phyloP scores from a whole-genome alignment of 768 basidiomycete species.

The Lactarius evosmus region DNA sequence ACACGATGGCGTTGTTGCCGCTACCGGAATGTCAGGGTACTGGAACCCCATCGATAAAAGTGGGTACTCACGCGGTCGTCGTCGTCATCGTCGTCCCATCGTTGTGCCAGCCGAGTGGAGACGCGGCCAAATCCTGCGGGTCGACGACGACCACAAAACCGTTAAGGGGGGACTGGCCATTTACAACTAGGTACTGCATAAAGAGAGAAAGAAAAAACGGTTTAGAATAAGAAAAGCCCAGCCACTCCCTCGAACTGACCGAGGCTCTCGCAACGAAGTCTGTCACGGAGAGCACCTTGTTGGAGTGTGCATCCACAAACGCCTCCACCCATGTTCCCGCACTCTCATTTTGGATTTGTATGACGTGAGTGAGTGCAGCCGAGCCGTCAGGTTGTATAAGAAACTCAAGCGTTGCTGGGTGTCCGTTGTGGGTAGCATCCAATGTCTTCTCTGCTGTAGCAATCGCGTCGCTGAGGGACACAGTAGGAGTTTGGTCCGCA shows the following conservation, averaged over 20 bases:
- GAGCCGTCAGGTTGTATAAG: conserved; percentile 41
- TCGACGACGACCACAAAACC: conserved; percentile 49
- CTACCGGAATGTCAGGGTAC: conserved; percentile 12
- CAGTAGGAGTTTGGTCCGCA: conserved; percentile 37
- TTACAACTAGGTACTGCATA: conserved; percentile 44
- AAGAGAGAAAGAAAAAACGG: not conserved
- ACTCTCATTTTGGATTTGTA: conserved; percentile 44
- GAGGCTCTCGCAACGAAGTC: conserved; percentile 50
- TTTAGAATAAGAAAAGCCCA: not conserved
- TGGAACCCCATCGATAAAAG: not conserved
- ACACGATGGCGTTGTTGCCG: conserved; percentile 42
- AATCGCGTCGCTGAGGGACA: conserved; percentile 39
- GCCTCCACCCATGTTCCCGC: conserved; percentile 53
- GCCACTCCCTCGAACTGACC: conserved; percentile 33
- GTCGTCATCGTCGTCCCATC: conserved; percentile 39
- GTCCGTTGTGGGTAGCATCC: conserved; percentile 41
- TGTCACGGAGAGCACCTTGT: conserved; percentile 48
- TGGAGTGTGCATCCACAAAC: conserved; percentile 54
- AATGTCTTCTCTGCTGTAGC: conserved; percentile 39
- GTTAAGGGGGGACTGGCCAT: conserved; percentile 49
- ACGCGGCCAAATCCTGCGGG: conserved; percentile 52
- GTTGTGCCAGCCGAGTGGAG: conserved; percentile 59
- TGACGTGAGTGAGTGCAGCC: conserved; percentile 40
- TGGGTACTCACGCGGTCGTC: conserved; percentile 28
- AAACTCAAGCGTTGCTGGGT: conserved; percentile 42